phyloP scores from a whole-genome alignment of 179 eudicot genomes.

The Spergularia azorica region DNA sequence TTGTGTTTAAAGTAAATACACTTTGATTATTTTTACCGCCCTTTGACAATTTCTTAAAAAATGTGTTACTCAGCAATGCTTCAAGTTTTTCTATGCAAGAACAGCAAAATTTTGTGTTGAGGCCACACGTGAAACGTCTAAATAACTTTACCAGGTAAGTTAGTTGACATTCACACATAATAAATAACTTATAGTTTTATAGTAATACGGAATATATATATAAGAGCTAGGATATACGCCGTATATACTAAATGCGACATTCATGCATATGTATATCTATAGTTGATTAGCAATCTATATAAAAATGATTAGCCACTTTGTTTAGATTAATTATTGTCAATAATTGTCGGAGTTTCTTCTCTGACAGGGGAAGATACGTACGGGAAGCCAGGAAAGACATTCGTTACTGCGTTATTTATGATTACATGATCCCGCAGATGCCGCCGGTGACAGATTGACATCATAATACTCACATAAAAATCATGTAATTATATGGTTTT shows the following conservation, averaged over 20 bases:
- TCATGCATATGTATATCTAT: background rate
- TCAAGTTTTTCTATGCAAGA: too few relatives aligned
- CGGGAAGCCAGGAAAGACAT: conserved; percentile 19
- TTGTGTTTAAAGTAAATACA: too few relatives aligned
- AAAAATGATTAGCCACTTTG: background rate
- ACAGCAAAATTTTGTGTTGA: too few relatives aligned
- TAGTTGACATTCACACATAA: too few relatives aligned
- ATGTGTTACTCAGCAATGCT: too few relatives aligned
- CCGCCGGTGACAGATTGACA: conserved; percentile 30
- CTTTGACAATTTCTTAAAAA: too few relatives aligned
- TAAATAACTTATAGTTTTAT: too few relatives aligned
- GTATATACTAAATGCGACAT: background rate
- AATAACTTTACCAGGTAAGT: too few relatives aligned
- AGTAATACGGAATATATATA: too few relatives aligned
- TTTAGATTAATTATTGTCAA: conserved; percentile 2
- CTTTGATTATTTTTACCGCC: too few relatives aligned
- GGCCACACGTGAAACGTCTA: too few relatives aligned
- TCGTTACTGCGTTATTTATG: background rate
- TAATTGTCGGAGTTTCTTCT: conserved; percentile 8
- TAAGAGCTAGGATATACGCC: background rate
- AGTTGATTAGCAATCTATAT: background rate
- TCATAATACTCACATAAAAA: conserved; percentile 10
- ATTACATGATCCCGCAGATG: conserved; percentile 22
- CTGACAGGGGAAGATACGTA: conserved; percentile 17
- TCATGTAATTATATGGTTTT: background rate